A percentile compares a stretch with the other conserved stretches of the same genome.
These are phyloP conservation scores for Magnaporthiopsis rhizophila DNA, from an alignment of 2,329 filamentous ascomycete genomes.

Conservation along the genomic window DNA sequence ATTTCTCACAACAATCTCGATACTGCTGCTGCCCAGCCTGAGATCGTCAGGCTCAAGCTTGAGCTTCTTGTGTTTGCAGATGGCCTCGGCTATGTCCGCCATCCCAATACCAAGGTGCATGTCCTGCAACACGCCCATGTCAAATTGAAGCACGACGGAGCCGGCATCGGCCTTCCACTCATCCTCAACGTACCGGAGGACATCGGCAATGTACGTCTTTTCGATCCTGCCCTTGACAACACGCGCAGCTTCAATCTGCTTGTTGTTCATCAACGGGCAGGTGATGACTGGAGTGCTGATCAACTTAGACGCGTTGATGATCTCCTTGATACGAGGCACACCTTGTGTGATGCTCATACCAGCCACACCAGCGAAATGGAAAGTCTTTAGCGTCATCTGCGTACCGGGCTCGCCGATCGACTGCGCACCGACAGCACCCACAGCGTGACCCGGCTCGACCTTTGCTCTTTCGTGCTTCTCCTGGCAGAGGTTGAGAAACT, in stretches of 20 bases:
- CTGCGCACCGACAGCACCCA: constrained; percentile 92
- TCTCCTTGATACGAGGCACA: constrained; percentile 99
- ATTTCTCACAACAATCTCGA: constrained; percentile 65
- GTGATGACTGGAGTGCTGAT: constrained; percentile 94
- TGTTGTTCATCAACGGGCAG: constrained; percentile 72
- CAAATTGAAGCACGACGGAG: constrained; percentile 74
- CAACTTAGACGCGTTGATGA: constrained; percentile 92
- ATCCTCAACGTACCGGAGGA: constrained; percentile 75
- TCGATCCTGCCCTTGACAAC: constrained; percentile 91
- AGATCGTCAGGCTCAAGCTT: constrained; percentile 47
- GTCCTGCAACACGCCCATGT: constrained; percentile 67
- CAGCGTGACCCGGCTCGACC: constrained; percentile 89
- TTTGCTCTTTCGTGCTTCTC: constrained; percentile 86
- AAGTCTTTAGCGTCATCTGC: constrained; percentile 98
- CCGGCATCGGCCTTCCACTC: constrained; percentile 73
- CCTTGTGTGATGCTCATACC: constrained; percentile 99
- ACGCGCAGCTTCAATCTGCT: constrained; percentile 69
- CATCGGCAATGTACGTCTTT: constrained; percentile 83
- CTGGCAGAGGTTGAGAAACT: constrained; percentile 76
- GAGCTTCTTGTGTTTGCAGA: constrained; percentile 74
- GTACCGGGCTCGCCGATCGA: constrained; percentile 98
- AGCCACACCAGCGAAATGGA: constrained; percentile 99
- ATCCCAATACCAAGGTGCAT: constrained; percentile 75
- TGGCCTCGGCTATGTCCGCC: constrained; percentile 65
- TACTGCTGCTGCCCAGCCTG: constrained; percentile 39